Evolutionary conservation across 2,329 filamentous ascomycete species (phyloP).

Genomic region (Epichloe sibirici): DNA sequence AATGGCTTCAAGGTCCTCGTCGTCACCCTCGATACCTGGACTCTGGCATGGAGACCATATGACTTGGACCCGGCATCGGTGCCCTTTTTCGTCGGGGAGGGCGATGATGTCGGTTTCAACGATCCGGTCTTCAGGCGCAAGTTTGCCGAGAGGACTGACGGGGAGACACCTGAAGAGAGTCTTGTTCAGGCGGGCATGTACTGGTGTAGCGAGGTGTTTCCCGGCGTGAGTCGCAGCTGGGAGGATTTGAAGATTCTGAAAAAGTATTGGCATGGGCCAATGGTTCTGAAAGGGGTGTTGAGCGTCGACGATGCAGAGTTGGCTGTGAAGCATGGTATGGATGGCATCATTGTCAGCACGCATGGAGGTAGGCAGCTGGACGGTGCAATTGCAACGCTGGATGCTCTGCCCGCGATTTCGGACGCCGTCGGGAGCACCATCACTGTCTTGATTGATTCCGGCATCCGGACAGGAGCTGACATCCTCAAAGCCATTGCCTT

Average conservation of each 20-base stretch:
- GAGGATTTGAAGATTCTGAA: conserved; percentile 46
- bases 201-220: conserved; percentile 42
- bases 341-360: conserved; percentile 30
- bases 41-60: conserved; percentile 54
- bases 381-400: conserved; percentile 36
- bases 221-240: conserved; percentile 39
- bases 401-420: conserved; percentile 31
- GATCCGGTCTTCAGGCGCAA: conserved; percentile 49
- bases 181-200: conserved; percentile 34
- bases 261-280: conserved; percentile 45
- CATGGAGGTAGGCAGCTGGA: conserved; percentile 32
- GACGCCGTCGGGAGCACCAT: conserved; percentile 46
- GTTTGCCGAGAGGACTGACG: conserved; percentile 24
- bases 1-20: conserved; percentile 54
- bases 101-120: conserved; percentile 49
- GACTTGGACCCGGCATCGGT: conserved; percentile 53
- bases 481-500: conserved; percentile 28
- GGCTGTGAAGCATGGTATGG: conserved; percentile 24
- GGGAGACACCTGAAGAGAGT: conserved; percentile 34
- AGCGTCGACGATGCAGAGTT: conserved; percentile 27
- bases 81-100: conserved; percentile 46
- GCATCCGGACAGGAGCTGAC: conserved; percentile 27
- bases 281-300: conserved; percentile 30
- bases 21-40: conserved; percentile 62
- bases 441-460: conserved; percentile 40